A percentile compares a stretch with the other conserved stretches of the same genome.
phyloP scores from a whole-genome alignment of 2,329 filamentous ascomycete species.

The Penicillium sp. region DNA sequence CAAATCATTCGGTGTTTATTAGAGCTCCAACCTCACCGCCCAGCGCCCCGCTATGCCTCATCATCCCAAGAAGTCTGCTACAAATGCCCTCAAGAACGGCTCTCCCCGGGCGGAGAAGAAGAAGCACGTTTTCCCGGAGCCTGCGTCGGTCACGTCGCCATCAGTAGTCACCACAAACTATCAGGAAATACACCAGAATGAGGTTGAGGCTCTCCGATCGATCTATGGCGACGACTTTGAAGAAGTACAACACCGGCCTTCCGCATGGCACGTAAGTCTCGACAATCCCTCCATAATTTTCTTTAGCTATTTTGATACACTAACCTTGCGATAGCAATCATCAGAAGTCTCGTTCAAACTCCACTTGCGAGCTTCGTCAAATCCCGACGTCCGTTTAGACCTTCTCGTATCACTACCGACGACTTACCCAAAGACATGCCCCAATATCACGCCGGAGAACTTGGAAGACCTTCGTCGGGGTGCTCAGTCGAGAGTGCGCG shows the following conservation, averaged over 20 bases:
- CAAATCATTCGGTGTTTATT: conserved; percentile 31
- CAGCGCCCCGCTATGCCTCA: conserved; percentile 49
- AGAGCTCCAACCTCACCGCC: conserved; percentile 36
- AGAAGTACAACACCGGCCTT: conserved; percentile 68
- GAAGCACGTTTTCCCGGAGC: conserved; percentile 31
- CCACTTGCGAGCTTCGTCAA: conserved; percentile 72
- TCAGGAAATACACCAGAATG: conserved; percentile 83
- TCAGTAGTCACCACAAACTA: conserved; percentile 64
- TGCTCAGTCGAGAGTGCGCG: conserved; percentile 72
- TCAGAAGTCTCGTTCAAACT: conserved; percentile 82
- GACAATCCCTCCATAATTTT: background rate
- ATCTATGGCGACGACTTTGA: conserved; percentile 91
- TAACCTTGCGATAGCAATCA: conserved; percentile 64
- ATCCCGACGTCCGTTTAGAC: conserved; percentile 71
- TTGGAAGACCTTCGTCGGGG: conserved; percentile 69
- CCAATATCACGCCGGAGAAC: conserved; percentile 71
- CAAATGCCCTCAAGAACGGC: conserved; percentile 37
- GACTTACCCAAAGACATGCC: conserved; percentile 86
- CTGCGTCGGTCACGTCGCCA: conserved; percentile 38
- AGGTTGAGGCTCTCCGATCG: conserved; percentile 81
- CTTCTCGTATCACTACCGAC: conserved; percentile 83
- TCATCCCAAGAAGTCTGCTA: conserved; percentile 50
- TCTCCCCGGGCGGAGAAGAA: conserved; percentile 44
- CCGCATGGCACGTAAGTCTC: conserved; percentile 80
- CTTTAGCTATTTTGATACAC: background rate